Evolutionary conservation across 2,329 filamentous ascomycete species (phyloP).

Genomic region (Fusarium sp.): DNA sequence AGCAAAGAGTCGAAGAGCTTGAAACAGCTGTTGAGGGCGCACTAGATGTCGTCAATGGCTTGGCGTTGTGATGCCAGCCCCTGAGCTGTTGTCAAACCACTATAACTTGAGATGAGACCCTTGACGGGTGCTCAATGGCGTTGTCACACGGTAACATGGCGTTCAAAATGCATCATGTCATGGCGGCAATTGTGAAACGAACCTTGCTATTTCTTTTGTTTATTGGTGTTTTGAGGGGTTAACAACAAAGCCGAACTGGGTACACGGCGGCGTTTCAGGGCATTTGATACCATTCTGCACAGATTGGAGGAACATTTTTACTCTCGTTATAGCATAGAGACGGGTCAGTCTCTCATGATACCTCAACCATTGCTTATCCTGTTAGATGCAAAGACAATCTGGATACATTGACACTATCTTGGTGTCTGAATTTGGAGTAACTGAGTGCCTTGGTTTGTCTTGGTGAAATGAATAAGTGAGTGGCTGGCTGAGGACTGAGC

Average conservation of each 20-base stretch:
- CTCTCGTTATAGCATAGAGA: constrained; percentile 33
- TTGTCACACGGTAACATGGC: constrained; percentile 22
- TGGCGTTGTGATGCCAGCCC: constrained; percentile 54
- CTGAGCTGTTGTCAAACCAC: constrained; percentile 8
- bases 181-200: constrained; percentile 18
- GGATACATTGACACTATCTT: background rate
- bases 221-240: constrained; percentile 34
- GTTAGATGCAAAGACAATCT: constrained; percentile 24
- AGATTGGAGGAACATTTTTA: constrained; percentile 32
- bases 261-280: constrained; percentile 38
- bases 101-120: constrained; percentile 22
- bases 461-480: background rate
- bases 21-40: constrained; percentile 72
- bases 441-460: background rate
- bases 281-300: constrained; percentile 47
- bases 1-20: constrained; percentile 68
- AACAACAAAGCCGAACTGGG: constrained; percentile 17
- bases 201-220: constrained; percentile 1
- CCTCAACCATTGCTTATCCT: constrained; percentile 14
- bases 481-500: background rate
- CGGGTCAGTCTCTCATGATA: constrained; percentile 30
- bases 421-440: background rate
- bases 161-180: constrained; percentile 14
- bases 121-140: constrained; percentile 20
- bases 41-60: constrained; percentile 69